Evolutionary conservation across 2,329 filamentous ascomycete genomes (phyloP), one percentile per base, ranked within the genome.

Genomic region (Calonectria multiphialidica): DNA sequence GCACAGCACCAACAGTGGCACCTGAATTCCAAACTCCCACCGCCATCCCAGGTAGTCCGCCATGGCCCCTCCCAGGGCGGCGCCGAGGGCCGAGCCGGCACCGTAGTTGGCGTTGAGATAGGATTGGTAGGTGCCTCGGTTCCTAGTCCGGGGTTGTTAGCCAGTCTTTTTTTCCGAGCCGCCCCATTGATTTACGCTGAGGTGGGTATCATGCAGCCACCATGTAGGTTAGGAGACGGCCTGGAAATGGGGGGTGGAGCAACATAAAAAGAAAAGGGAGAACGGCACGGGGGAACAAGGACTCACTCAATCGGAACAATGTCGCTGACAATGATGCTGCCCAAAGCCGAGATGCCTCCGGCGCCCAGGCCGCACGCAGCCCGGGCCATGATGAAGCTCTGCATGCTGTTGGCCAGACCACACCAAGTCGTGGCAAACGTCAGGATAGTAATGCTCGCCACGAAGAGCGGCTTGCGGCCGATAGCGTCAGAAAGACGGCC

Each of bases 401-500:
- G 85, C 79, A 96, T 93, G 79, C 88, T 91, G 57, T 85, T 86
- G 0, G 94, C 93, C 12, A 92, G 81, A 0, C 89, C 92, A 82
- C 94, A 96, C 87, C 93, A 94, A 15, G 90, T 79, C 5, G 93
- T 95, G 0, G 92, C 92, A 2, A 88, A 71, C 33, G 90, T 82
- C 75, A 96, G 95, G 12, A 94, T 84, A 15, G 86, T 80, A n/a
- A 93, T 86, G 1, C 90, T 89, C 13, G 88, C 87, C 13, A 95
- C 84, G 77, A 94, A 95, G 1, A 93, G 88, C 21, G 87, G 84
- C 71, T 92, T 93, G 53, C 94, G 87, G 13, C 94, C 94, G 71
- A 95, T 84, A 0, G 92, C 91, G 82, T 96, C 94, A 2, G 93
- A 95, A 1, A 95, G 81, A 2, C 94, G 89, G 3, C 93, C 94